A percentile compares a stretch with the other conserved stretches of the same genome.
These are phyloP conservation scores for Apodospora peruviana DNA, from an alignment of 495 filamentous ascomycete genomes.

Conservation along the genomic window DNA sequence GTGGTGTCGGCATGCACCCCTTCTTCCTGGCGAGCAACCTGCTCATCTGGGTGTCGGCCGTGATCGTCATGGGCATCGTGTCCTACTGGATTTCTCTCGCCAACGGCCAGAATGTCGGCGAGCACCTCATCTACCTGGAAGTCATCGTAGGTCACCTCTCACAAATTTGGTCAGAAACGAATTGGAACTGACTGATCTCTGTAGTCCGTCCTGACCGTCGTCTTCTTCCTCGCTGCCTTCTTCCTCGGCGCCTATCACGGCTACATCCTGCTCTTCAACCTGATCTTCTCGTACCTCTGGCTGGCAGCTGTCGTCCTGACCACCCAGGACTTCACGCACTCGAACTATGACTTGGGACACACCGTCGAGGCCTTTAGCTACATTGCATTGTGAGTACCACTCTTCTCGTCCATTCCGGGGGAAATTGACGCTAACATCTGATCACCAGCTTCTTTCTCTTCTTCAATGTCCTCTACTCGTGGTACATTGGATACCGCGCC, in stretches of 20 bases:
- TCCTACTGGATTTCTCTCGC: slow-evolving; percentile 46
- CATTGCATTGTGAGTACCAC: slow-evolving; percentile 52
- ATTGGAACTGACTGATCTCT: slow-evolving; percentile 4
- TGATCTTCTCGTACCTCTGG: slow-evolving; percentile 63
- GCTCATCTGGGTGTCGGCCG: slow-evolving; percentile 49
- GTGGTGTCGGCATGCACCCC: slow-evolving; percentile 10
- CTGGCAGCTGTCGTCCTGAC: slow-evolving; percentile 56
- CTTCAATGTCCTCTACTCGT: slow-evolving; percentile 48
- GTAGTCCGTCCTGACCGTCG: slow-evolving; percentile 50
- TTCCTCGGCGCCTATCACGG: slow-evolving; percentile 46
- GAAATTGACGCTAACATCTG: background rate
- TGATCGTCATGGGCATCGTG: slow-evolving; percentile 57
- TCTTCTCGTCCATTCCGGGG: background rate
- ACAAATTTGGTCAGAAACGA: background rate
- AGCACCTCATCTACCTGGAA: slow-evolving; percentile 48
- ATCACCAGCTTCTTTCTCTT: slow-evolving; percentile 44
- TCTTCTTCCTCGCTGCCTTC: slow-evolving; percentile 54
- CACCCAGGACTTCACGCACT: slow-evolving; percentile 48
- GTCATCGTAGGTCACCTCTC: slow-evolving; percentile 46
- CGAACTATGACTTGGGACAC: slow-evolving; percentile 36
- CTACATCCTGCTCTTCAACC: slow-evolving; percentile 48
- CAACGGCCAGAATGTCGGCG: slow-evolving; percentile 22
- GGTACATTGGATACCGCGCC: slow-evolving; percentile 31
- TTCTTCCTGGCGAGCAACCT: slow-evolving; percentile 27
- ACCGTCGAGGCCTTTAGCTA: slow-evolving; percentile 57